A percentile compares a stretch with the other conserved stretches of the same genome.
phyloP scores from a whole-genome alignment of 2,329 filamentous ascomycete species.

The Fusarium papillatum region DNA sequence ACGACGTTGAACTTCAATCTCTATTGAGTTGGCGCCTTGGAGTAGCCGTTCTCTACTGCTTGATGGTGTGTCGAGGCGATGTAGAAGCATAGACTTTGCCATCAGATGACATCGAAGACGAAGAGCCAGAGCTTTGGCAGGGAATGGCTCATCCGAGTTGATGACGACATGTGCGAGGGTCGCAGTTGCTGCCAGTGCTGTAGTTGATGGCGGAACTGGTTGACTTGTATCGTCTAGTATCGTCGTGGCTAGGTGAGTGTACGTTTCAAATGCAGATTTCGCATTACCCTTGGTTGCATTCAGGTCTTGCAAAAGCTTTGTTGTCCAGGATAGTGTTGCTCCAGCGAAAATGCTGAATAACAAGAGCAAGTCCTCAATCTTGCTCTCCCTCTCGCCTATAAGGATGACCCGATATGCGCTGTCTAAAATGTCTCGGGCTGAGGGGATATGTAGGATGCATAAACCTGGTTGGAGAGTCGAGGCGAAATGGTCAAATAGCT shows the following conservation, averaged over 20 bases:
- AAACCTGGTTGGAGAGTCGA: not conserved
- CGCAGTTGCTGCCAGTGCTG: not conserved
- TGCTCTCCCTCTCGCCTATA: not conserved
- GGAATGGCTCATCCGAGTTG: slow-evolving; percentile 1
- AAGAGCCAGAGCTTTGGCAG: not conserved
- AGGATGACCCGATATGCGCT: not conserved
- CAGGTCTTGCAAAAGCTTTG: not conserved
- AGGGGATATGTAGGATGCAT: not conserved
- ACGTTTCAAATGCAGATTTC: not conserved
- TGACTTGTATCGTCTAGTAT: not conserved
- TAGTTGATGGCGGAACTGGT: not conserved
- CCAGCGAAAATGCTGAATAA: not conserved
- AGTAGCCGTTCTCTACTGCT: not conserved
- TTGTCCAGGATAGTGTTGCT: not conserved
- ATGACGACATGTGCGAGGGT: slow-evolving; percentile 1
- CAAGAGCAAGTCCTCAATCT: not conserved
- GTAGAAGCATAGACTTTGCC: not conserved
- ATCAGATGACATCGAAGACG: not conserved
- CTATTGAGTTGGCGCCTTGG: not conserved
- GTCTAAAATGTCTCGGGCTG: not conserved
- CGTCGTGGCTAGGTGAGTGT: not conserved
- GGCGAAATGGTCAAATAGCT: not conserved
- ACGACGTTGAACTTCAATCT: not conserved
- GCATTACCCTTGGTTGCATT: not conserved
- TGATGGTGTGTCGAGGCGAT: not conserved